phyloP scores from a whole-genome alignment of 495 filamentous ascomycete species.

The Podospora sp. region DNA sequence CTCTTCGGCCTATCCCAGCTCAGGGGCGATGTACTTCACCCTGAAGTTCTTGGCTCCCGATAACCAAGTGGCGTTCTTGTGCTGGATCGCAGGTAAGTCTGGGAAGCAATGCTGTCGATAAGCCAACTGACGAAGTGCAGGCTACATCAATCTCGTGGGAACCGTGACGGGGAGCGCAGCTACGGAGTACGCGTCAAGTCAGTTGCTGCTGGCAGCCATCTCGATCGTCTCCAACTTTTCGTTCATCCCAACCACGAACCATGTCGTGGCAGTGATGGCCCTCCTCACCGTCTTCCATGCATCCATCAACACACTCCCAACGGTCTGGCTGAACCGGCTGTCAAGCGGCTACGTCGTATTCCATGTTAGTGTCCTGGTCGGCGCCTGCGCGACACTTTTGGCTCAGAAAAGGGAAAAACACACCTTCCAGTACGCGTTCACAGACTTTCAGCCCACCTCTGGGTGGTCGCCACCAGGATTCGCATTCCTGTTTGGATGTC shows the following conservation, averaged over 20 bases:
- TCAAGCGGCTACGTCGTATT: slow-evolving; percentile 67
- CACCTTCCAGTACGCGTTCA: slow-evolving; percentile 64
- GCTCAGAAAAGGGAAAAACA: slow-evolving; percentile 62
- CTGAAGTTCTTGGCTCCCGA: slow-evolving; percentile 47
- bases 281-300: slow-evolving; percentile 58
- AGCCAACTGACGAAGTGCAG: slow-evolving; percentile 29
- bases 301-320: slow-evolving; percentile 61
- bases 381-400: slow-evolving; percentile 62
- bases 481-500: slow-evolving; percentile 70
- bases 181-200: slow-evolving; percentile 67
- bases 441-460: slow-evolving; percentile 58
- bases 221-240: slow-evolving; percentile 61
- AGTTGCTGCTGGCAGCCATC: slow-evolving; percentile 68
- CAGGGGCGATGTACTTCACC: slow-evolving; percentile 58
- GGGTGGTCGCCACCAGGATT: slow-evolving; percentile 68
- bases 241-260: slow-evolving; percentile 54
- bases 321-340: slow-evolving; percentile 65
- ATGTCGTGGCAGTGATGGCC: slow-evolving; percentile 64
- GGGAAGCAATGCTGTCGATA: not conserved
- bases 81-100: slow-evolving; percentile 48
- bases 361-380: slow-evolving; percentile 60
- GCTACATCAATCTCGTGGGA: slow-evolving; percentile 70
- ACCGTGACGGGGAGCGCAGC: slow-evolving; percentile 67
- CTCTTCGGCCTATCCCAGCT: slow-evolving; percentile 60
- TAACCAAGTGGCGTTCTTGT: slow-evolving; percentile 47